phyloP scores from a whole-genome alignment of 2,329 filamentous ascomycete genomes.

The Fragosphaeria purpurea region DNA sequence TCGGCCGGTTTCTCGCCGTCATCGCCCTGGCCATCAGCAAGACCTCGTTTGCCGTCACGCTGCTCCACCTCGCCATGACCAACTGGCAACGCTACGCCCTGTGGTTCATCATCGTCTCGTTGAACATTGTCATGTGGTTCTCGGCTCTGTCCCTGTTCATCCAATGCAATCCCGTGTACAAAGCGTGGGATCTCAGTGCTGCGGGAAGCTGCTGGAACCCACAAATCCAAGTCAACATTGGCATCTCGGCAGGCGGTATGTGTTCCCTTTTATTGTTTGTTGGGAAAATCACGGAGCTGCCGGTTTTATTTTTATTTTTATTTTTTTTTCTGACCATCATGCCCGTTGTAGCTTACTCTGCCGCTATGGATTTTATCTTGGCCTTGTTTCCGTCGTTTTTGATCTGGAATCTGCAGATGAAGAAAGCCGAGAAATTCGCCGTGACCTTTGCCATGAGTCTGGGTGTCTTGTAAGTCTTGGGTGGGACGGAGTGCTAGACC shows the following conservation, averaged over 20 bases:
- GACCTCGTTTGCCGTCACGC: constrained; percentile 17
- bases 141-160: constrained; percentile 12
- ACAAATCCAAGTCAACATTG: constrained; percentile 14
- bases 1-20: constrained; percentile 16
- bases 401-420: constrained; percentile 23
- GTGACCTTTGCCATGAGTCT: constrained; percentile 26
- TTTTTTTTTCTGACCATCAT: no score
- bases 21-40: constrained; percentile 16
- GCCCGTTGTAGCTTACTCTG: constrained; percentile 16
- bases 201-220: constrained; percentile 13
- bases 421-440: constrained; percentile 22
- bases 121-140: constrained; percentile 13
- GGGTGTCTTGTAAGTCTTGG: constrained; percentile 18
- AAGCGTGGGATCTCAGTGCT: constrained; percentile 7
- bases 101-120: constrained; percentile 15
- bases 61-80: constrained; percentile 13
- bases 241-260: constrained; percentile 7
- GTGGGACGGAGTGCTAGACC: no score
- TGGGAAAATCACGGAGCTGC: no score
- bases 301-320: not conserved
- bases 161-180: constrained; percentile 12
- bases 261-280: not conserved
- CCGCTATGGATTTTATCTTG: constrained; percentile 20
- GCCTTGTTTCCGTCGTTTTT: constrained; percentile 22
- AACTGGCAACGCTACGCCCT: constrained; percentile 13